Evolutionary conservation across 169 alveolate species (phyloP).

Genomic region (Babesia caballi): DNA sequence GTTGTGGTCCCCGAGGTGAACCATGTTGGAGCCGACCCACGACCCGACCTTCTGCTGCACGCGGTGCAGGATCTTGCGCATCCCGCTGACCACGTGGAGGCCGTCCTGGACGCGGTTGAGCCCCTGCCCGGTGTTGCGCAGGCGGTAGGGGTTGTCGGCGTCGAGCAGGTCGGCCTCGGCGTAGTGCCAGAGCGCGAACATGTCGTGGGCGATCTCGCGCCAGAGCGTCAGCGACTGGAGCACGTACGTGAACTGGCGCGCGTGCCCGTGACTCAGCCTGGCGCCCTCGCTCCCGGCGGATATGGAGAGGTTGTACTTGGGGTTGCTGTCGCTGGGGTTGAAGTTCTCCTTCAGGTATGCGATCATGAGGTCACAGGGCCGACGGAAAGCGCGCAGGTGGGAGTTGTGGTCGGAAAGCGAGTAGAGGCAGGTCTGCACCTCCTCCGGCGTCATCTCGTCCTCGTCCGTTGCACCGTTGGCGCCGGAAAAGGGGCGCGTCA

Average conservation of each 20-base stretch:
- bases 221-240: constrained; percentile 88
- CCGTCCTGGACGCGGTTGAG: constrained; percentile 80
- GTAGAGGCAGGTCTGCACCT: constrained; percentile 87
- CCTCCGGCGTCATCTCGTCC: constrained; percentile 78
- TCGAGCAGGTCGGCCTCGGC: constrained; percentile 89
- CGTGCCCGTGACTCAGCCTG: constrained; percentile 86
- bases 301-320: constrained; percentile 75
- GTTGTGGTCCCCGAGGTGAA: constrained; percentile 90
- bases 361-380: constrained; percentile 83
- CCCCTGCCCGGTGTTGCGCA: constrained; percentile 89
- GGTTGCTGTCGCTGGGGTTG: constrained; percentile 73
- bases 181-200: constrained; percentile 87
- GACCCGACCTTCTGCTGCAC: constrained; percentile 81
- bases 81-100: constrained; percentile 73
- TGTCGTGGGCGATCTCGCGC: constrained; percentile 87
- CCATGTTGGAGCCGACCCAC: constrained; percentile 91
- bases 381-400: constrained; percentile 77
- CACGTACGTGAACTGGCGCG: constrained; percentile 86
- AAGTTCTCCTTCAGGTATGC: constrained; percentile 72
- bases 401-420: constrained; percentile 87
- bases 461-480: constrained; percentile 54
- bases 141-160: constrained; percentile 78
- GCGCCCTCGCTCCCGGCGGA: constrained; percentile 79
- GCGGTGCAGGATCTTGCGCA: constrained; percentile 78
- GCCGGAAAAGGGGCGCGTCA: constrained; percentile 41